Base-by-base conservation (phyloP, 2,329 filamentous ascomycete species). In the Curvularia hawaiiensis region DNA sequence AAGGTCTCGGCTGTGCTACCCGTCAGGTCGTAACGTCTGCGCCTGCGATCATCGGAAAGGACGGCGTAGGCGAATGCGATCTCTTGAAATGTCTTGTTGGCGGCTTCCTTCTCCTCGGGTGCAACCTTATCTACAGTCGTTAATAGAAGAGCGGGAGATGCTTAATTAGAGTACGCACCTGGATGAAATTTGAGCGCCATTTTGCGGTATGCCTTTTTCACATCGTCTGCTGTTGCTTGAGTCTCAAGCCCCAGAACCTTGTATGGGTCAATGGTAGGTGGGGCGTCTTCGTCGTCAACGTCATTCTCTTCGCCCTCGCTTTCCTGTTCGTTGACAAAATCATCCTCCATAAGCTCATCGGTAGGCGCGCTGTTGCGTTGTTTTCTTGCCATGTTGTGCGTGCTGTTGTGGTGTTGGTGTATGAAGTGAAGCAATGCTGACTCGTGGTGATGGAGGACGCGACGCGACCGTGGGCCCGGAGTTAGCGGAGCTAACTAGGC, bases 61-160 rank as follows among this genome's bases (percentile, higher is more conserved):
- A 99, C 86, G 33, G 92, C 94, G 73, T 98, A 97, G 51, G 95
- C 94, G 70, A 97, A 94, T 24, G 94, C 94, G 66, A 99, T 88
- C 66, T 90, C 83, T 77, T 99, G 95, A 76, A 99, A 99, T 52
- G 85, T 89, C 59, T 83, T 82, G 67, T 97, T 89, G 2, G 95
- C 94, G 41, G 84, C 79, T 26, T 88, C 83, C 71, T 91, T 92
- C 51, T 88, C 79, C 22, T 87, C 83, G 1, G 85, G 81, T 16
- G 85, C 65, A 4, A 88, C 91, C 80, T 97, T 97, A 83, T 97
- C 92, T 90, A 57, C 26, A 54, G 6, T 8, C 43, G 10, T 60
- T 70, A 69, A 67, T 22, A 9, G 12, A 20, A 9, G 12, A 50
- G 26, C 30, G 10, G 52, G 56, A 78, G 9, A 38, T 9, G 67